These are phyloP conservation scores for Sporisorium reilianum DNA, from an alignment of 1,284 basidiomycete species.

Conservation along the genomic window DNA sequence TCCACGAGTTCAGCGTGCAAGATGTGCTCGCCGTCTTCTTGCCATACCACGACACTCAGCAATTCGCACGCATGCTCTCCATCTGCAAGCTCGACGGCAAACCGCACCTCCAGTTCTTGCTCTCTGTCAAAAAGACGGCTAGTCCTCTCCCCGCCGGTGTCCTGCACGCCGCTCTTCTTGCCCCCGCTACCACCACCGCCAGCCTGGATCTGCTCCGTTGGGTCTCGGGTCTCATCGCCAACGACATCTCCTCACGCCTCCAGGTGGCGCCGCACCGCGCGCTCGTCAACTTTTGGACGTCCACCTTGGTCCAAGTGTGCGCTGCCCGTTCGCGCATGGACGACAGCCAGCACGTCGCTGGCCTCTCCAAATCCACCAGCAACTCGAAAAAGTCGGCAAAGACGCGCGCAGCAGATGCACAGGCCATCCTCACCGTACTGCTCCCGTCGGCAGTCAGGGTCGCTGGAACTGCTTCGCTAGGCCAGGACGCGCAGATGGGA, in stretches of 20 bases:
- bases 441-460: conserved; percentile 67
- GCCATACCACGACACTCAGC: conserved; percentile 93
- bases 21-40: conserved; percentile 85
- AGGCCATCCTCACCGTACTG: conserved; percentile 65
- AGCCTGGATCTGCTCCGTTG: conserved; percentile 77
- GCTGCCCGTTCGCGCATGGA: conserved; percentile 45
- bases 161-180: conserved; percentile 58
- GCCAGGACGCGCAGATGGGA: conserved; percentile 55
- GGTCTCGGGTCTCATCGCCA: conserved; percentile 77
- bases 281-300: conserved; percentile 85
- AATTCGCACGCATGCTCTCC: conserved; percentile 92
- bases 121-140: conserved; percentile 56
- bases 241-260: conserved; percentile 71
- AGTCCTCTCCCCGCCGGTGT: conserved; percentile 59
- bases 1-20: conserved; percentile 92
- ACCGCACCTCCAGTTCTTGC: conserved; percentile 58
- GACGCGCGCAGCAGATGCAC: conserved; percentile 50
- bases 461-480: conserved; percentile 33
- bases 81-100: conserved; percentile 75
- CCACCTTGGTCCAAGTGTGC: conserved; percentile 81
- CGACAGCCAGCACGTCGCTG: conserved; percentile 70
- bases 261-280: conserved; percentile 76
- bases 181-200: conserved; percentile 63
- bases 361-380: conserved; percentile 48
- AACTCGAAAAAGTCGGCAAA: conserved; percentile 49